Base-by-base conservation (phyloP, 2,329 filamentous ascomycete genomes). In the Helotiales sp. region DNA sequence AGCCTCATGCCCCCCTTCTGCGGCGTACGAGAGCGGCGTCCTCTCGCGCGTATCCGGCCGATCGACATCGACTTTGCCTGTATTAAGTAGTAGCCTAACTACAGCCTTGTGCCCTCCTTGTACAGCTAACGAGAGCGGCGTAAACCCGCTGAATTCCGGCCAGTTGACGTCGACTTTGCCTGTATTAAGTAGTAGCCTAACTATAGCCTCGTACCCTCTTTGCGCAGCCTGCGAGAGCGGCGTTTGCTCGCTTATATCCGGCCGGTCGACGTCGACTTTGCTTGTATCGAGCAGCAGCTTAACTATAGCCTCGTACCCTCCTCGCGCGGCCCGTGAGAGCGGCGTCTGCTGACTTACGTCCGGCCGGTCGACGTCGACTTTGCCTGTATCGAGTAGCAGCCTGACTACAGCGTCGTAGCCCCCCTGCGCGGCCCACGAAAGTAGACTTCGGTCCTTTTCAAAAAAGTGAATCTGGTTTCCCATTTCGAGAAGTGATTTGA, bases 61-160 rank as follows among this genome's bases (percentile, higher is more conserved):
- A n/a, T 38, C 15, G 10, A 17, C 34, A 3, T 38, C 34, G 10
- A 38, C 49, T 9, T 34, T 38, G 17, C 33, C 27, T 3, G 3
- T 25, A 10, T 25, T 1, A 9, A 55, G 24, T 5, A 65, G 50
- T n/a, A 57, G 19, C 40, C 51, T 51, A 15, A 60, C 49, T 15
- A 61, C 19, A 7, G 13, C 34, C 3, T 38, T 3, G 5, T 8
- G 34, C 3, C 34, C 31, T 2, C n/a, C 27, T n/a, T 31, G 24
- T 2, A 3, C 36, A 15, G 59, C 52, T 49, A 12, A 58, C 52
- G 5, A 60, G 48, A 62, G 52, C n/a, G 57, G 59, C 13, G 52
- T 61, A 5, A 27, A 15, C 15, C 27, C 24, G 24, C 17, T 12
- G 7, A 52, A n/a, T 54, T 61, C 56, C 27, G 38, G 42, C 30